Evolutionary conservation across 1,284 basidiomycete species (phyloP).

Genomic region (Agroathelia rolfsii): DNA sequence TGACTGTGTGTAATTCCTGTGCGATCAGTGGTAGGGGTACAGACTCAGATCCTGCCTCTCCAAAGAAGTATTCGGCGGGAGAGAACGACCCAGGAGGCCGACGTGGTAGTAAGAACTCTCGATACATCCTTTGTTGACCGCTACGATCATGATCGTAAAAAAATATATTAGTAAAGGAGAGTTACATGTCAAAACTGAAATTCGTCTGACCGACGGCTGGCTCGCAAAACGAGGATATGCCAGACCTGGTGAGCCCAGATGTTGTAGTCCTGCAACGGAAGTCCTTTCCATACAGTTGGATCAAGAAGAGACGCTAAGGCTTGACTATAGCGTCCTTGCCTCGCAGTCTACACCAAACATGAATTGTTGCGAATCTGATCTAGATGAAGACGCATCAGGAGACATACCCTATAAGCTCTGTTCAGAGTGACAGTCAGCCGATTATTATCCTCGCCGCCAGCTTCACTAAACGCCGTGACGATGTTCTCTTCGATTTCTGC

Average conservation of each 20-base stretch:
- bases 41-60: slow-evolving; percentile 17
- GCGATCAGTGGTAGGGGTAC: slow-evolving; percentile 39
- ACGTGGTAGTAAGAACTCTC: slow-evolving; percentile 52
- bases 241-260: slow-evolving; percentile 67
- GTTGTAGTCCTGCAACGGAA: slow-evolving; percentile 52
- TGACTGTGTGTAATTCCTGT: slow-evolving; percentile 50
- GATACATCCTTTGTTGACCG: slow-evolving; percentile 53
- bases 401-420: slow-evolving; percentile 48
- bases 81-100: slow-evolving; percentile 42
- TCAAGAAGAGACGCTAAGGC: slow-evolving; percentile 56
- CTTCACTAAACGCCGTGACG: slow-evolving; percentile 53
- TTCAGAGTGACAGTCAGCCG: slow-evolving; percentile 53
- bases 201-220: slow-evolving; percentile 50
- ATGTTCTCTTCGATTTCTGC: slow-evolving; percentile 59
- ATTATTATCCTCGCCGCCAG: slow-evolving; percentile 49
- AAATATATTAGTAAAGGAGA: slow-evolving; percentile 13
- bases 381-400: not conserved
- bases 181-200: slow-evolving; percentile 33
- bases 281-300: slow-evolving; percentile 57
- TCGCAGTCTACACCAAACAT: slow-evolving; percentile 43
- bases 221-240: slow-evolving; percentile 59
- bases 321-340: slow-evolving; percentile 56
- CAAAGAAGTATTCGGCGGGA: slow-evolving; percentile 43
- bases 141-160: slow-evolving; percentile 17
- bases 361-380: slow-evolving; percentile 11